These are phyloP conservation scores for Camelina hispida DNA, from an alignment of 345 rosid species.

Conservation along the genomic window DNA sequence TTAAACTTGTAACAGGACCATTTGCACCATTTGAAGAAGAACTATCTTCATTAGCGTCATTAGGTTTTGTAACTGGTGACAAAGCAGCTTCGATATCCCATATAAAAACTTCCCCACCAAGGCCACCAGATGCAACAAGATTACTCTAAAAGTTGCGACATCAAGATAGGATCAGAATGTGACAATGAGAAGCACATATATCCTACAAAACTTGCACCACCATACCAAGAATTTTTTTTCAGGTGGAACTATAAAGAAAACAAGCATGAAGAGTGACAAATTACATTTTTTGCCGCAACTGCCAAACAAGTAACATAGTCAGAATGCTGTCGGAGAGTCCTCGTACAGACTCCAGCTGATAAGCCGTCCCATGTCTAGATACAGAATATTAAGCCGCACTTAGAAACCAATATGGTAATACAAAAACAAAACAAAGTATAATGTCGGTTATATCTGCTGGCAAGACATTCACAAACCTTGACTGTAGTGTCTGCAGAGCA, in stretches of 20 bases:
- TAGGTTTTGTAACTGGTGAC: conserved; percentile 73
- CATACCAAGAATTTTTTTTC: conserved; percentile 6
- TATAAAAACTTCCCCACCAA: conserved; percentile 98
- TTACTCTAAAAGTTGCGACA: conserved; percentile 80
- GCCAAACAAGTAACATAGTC: conserved; percentile 98
- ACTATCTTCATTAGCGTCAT: conserved; percentile 77
- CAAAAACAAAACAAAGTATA: conserved; percentile 24
- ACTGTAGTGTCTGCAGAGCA: conserved; percentile 96
- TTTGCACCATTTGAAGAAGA: conserved; percentile 61
- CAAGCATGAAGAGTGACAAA: conserved; percentile 46
- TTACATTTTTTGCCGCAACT: conserved; percentile 90
- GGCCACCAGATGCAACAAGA: conserved; percentile 99
- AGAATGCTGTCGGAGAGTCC: conserved; percentile 92
- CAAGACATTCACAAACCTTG: conserved; percentile 61
- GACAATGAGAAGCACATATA: conserved; percentile 38
- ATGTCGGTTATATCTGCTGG: conserved; percentile 4
- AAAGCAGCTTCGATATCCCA: conserved; percentile 99
- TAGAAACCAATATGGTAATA: conserved; percentile 13
- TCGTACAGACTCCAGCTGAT: conserved; percentile 83
- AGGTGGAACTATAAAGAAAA: conserved; percentile 17
- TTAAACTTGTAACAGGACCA: conserved; percentile 72
- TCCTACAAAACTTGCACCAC: conserved; percentile 10
- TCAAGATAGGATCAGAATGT: conserved; percentile 72
- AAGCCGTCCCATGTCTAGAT: conserved; percentile 84
- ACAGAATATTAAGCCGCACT: conserved; percentile 18